Percentiles rank a stretch among this genome's conserved stretches.
phyloP scores from a whole-genome alignment of 495 filamentous ascomycete species.

The Recurvomyces mirabilis region DNA sequence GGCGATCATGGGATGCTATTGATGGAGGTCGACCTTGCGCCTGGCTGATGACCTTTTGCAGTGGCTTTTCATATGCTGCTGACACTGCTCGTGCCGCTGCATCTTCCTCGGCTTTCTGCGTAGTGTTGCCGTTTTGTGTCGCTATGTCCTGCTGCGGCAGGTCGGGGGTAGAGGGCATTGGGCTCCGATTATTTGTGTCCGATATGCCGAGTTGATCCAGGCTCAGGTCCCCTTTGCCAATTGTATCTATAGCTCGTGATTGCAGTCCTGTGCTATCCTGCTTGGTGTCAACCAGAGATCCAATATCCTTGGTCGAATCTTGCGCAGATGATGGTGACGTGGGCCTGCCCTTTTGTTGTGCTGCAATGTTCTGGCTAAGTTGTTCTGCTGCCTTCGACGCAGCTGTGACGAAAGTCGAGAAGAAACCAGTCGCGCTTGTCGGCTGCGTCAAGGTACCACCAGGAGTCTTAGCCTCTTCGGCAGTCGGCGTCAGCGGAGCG shows the following conservation, averaged over 20 bases:
- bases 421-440: slow-evolving; percentile 56
- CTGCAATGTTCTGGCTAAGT: slow-evolving; percentile 65
- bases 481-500: slow-evolving; percentile 57
- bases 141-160: slow-evolving; percentile 34
- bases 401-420: slow-evolving; percentile 82
- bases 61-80: slow-evolving; percentile 47
- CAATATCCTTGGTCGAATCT: slow-evolving; percentile 30
- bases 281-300: slow-evolving; percentile 28
- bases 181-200: slow-evolving; percentile 37
- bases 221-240: slow-evolving; percentile 80
- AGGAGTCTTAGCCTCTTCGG: slow-evolving; percentile 48
- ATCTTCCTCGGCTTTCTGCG: slow-evolving; percentile 46
- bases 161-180: slow-evolving; percentile 37
- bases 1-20: slow-evolving; percentile 21
- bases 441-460: slow-evolving; percentile 33
- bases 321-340: slow-evolving; percentile 15
- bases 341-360: slow-evolving; percentile 30
- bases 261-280: no score
- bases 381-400: slow-evolving; percentile 90
- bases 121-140: slow-evolving; percentile 35
- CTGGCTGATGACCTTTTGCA: slow-evolving; percentile 13
- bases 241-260: slow-evolving; percentile 68
- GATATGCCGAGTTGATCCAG: slow-evolving; percentile 70
- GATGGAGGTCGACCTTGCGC: slow-evolving; percentile 23
- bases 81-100: slow-evolving; percentile 49